A percentile compares a stretch with the other conserved stretches of the same genome.
These are phyloP conservation scores for Miamiensis avidus DNA, from an alignment of 169 alveolate species.

Conservation along the genomic window DNA sequence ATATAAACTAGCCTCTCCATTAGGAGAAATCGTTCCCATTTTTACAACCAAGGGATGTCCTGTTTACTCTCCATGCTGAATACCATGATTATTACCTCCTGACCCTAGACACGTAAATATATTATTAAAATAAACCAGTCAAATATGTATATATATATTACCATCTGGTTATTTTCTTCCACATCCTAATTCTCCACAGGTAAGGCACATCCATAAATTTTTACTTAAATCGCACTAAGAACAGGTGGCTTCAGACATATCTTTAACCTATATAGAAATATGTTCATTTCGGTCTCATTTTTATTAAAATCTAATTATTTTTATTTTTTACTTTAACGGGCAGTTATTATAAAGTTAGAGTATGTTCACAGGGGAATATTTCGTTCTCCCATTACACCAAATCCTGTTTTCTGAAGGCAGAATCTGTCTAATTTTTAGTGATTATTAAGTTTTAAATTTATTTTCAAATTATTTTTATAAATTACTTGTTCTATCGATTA, in stretches of 20 bases:
- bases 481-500: neutral
- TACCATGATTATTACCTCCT: slow-evolving; percentile 88
- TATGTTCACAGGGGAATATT: slow-evolving; percentile 81
- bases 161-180: slow-evolving; percentile 86
- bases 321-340: slow-evolving; percentile 15
- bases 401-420: slow-evolving; percentile 68
- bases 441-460: slow-evolving; percentile 25
- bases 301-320: neutral
- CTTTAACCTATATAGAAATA: neutral
- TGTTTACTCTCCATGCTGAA: slow-evolving; percentile 67
- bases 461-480: too few relatives aligned
- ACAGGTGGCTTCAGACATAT: slow-evolving; percentile 34
- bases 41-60: slow-evolving; percentile 83
- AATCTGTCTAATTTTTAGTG: slow-evolving; percentile 62
- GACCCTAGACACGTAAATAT: slow-evolving; percentile 9
- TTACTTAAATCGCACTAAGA: slow-evolving; percentile 74
- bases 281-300: slow-evolving; percentile 44
- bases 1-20: slow-evolving; percentile 51
- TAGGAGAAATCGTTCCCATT: slow-evolving; percentile 87
- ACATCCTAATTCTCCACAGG: slow-evolving; percentile 88
- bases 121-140: too few relatives aligned
- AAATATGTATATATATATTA: too few relatives aligned
- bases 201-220: slow-evolving; percentile 87
- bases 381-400: slow-evolving; percentile 85
- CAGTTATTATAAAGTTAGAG: slow-evolving; percentile 67